Percentiles rank a stretch among this genome's conserved stretches.
These are phyloP conservation scores for Alternaria incomplexa DNA, from an alignment of 2,329 filamentous ascomycete species.

Conservation along the genomic window DNA sequence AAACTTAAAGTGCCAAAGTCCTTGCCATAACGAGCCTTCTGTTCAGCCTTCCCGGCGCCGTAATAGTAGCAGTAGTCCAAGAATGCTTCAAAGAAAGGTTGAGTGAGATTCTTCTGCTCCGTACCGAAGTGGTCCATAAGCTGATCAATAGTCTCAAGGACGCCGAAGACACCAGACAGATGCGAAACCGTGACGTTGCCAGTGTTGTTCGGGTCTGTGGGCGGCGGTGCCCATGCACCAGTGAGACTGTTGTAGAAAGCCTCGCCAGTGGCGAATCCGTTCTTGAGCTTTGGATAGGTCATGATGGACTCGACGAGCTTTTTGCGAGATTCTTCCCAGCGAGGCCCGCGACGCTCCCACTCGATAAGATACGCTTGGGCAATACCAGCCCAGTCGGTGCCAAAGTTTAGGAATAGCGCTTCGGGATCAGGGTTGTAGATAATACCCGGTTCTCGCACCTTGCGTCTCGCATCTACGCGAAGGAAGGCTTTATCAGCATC, in stretches of 20 bases:
- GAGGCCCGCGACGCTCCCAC: conserved; percentile 63
- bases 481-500: conserved; percentile 62
- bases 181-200: conserved; percentile 62
- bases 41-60: conserved; percentile 56
- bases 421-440: conserved; percentile 52
- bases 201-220: conserved; percentile 58
- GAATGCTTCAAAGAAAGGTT: conserved; percentile 61
- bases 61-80: conserved; percentile 68
- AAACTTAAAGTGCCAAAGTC: conserved; percentile 56
- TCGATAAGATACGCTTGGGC: conserved; percentile 65
- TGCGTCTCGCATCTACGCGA: conserved; percentile 63
- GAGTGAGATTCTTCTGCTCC: conserved; percentile 51
- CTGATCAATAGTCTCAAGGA: conserved; percentile 65
- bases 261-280: conserved; percentile 65
- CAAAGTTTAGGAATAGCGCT: conserved; percentile 59
- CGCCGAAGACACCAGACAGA: conserved; percentile 64
- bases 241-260: conserved; percentile 60
- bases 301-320: conserved; percentile 59
- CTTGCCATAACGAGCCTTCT: conserved; percentile 60
- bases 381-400: conserved; percentile 65
- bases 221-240: conserved; percentile 60
- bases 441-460: conserved; percentile 62
- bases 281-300: conserved; percentile 62
- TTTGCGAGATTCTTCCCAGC: conserved; percentile 59
- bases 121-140: conserved; percentile 55